A percentile compares a stretch with the other conserved stretches of the same genome.
These are phyloP conservation scores for Pseudozyma sp. DNA, from an alignment of 1,284 basidiomycete genomes.

Conservation along the genomic window DNA sequence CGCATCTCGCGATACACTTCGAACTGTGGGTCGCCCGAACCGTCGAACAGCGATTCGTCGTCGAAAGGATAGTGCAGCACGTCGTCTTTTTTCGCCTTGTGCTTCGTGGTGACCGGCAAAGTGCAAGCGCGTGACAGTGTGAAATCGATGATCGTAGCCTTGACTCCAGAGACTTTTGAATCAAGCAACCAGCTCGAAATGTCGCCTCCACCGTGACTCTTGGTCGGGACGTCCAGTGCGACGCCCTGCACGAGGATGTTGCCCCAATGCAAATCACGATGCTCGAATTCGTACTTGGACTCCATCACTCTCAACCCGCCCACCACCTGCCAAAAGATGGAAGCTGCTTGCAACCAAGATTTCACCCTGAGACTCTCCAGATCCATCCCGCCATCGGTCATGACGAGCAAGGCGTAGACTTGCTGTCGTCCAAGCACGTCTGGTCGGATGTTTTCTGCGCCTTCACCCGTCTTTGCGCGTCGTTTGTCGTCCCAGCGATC, in stretches of 20 bases:
- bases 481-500: conserved; percentile 77
- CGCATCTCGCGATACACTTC: conserved; percentile 92
- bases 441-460: conserved; percentile 86
- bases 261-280: conserved; percentile 98
- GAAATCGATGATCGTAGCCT: conserved; percentile 90
- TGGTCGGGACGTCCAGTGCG: neutral
- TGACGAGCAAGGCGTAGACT: conserved; percentile 85
- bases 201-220: neutral
- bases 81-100: conserved; percentile 11
- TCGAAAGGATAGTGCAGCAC: conserved; percentile 64
- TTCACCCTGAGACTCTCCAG: conserved; percentile 83
- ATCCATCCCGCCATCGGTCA: conserved; percentile 88
- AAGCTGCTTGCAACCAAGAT: conserved; percentile 86
- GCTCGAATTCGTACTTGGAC: conserved; percentile 85
- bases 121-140: conserved; percentile 78
- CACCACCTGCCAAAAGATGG: conserved; percentile 89
- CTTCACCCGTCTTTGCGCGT: conserved; percentile 71
- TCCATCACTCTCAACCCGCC: conserved; percentile 83
- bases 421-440: conserved; percentile 79
- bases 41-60: conserved; percentile 68
- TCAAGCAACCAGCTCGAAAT: conserved; percentile 16
- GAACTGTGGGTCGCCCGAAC: conserved; percentile 90
- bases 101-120: conserved; percentile 17
- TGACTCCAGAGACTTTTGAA: conserved; percentile 73
- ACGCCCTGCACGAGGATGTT: conserved; percentile 80